Percentiles rank a stretch among this genome's conserved stretches.
Evolutionary conservation across 176 grass and related monocot species (phyloP).

Genomic region (Aegilops tauschii): DNA sequence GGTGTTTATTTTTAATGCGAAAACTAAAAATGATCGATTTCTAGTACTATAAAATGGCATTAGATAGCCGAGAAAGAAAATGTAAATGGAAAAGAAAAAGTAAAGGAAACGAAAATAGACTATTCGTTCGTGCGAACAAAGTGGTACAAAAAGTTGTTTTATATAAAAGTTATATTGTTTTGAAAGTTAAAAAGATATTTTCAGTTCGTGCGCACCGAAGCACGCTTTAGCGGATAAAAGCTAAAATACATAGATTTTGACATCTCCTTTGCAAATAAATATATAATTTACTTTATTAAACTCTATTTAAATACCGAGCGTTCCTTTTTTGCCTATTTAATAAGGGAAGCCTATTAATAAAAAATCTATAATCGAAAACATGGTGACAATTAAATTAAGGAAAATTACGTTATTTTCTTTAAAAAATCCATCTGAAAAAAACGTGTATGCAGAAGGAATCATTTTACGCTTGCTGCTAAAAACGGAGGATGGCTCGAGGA

Average conservation of each 20-base stretch:
- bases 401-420: background rate
- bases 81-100: background rate
- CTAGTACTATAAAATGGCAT: background rate
- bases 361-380: background rate
- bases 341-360: background rate
- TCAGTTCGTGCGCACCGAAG: background rate
- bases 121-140: background rate
- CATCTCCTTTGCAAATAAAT: background rate
- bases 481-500: background rate
- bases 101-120: background rate
- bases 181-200: background rate
- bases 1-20: background rate
- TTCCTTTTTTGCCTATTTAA: background rate
- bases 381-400: background rate
- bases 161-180: background rate
- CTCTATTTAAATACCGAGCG: background rate
- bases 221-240: background rate
- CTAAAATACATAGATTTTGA: background rate
- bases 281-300: background rate
- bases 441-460: background rate
- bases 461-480: background rate
- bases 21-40: background rate
- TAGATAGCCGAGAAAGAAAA: background rate
- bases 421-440: background rate
- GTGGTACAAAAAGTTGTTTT: background rate